Conservation (phyloP, 2,329 filamentous ascomycete species). For the Neonectria hederae region DNA sequence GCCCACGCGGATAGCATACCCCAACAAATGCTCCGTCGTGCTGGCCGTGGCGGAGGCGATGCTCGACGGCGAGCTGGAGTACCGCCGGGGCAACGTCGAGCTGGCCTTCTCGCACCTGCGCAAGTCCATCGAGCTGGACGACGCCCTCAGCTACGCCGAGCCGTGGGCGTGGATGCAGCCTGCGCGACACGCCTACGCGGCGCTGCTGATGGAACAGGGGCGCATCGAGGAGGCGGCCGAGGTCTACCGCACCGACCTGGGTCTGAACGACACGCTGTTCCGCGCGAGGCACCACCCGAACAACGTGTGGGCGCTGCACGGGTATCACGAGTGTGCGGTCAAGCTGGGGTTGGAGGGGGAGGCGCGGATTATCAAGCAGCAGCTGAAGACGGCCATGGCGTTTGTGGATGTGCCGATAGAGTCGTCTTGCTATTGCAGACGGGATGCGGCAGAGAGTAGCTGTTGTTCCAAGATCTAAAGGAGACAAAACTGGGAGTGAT, state of each 20-base stretch:
- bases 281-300: slow-evolving; percentile 72
- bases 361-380: slow-evolving; percentile 48
- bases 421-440: slow-evolving; percentile 42
- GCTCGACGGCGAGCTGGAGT: slow-evolving; percentile 77
- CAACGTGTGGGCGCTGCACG: slow-evolving; percentile 79
- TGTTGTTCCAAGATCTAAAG: slow-evolving; percentile 9
- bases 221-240: slow-evolving; percentile 61
- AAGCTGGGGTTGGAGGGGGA: slow-evolving; percentile 55
- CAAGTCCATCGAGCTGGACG: slow-evolving; percentile 65
- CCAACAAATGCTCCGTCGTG: slow-evolving; percentile 71
- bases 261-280: slow-evolving; percentile 65
- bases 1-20: slow-evolving; percentile 69
- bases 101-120: slow-evolving; percentile 66
- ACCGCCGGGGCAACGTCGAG: slow-evolving; percentile 67
- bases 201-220: slow-evolving; percentile 72
- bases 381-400: slow-evolving; percentile 62
- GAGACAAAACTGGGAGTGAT: not conserved
- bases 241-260: slow-evolving; percentile 69
- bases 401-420: slow-evolving; percentile 67
- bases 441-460: slow-evolving; percentile 12
- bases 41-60: slow-evolving; percentile 69
- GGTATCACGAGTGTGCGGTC: slow-evolving; percentile 73
- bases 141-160: slow-evolving; percentile 72
- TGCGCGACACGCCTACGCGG: slow-evolving; percentile 72
- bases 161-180: slow-evolving; percentile 83